phyloP scores from a whole-genome alignment of 495 filamentous ascomycete genomes.

The Penicillium bovifimosum region DNA sequence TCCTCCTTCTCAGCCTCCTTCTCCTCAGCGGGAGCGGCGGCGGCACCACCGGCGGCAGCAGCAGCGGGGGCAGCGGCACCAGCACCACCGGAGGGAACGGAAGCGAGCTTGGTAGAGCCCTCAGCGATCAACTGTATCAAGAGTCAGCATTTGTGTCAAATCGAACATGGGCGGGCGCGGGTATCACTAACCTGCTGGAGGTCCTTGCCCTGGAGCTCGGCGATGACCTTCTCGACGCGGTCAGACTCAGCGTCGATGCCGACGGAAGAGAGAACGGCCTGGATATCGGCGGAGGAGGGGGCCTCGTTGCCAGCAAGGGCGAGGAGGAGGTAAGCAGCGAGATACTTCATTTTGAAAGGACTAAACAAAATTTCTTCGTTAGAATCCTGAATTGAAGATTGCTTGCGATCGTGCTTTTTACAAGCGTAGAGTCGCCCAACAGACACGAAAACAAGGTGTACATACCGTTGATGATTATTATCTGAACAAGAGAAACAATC shows the following conservation, averaged over 20 bases:
- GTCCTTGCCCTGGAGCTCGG: conserved; percentile 96
- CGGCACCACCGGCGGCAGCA: conserved; percentile 62
- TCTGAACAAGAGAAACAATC: conserved; percentile 86
- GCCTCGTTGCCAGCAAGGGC: conserved; percentile 86
- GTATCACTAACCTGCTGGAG: conserved; percentile 71
- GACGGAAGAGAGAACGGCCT: conserved; percentile 85
- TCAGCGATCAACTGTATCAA: conserved; percentile 75
- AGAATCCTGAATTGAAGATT: conserved; percentile 11
- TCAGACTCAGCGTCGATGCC: conserved; percentile 92
- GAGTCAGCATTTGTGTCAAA: conserved; percentile 15
- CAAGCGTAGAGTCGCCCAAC: neutral
- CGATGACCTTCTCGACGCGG: conserved; percentile 76
- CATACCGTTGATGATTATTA: conserved; percentile 26
- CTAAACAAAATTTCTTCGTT: conserved; percentile 18
- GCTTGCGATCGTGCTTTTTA: neutral
- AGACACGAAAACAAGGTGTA: neutral
- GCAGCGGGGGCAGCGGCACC: conserved; percentile 60
- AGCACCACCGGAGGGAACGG: conserved; percentile 88
- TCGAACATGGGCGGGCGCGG: neutral
- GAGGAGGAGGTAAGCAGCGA: conserved; percentile 98
- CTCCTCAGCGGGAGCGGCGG: conserved; percentile 63
- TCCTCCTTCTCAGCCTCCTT: conserved; percentile 71
- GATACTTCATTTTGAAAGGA: conserved; percentile 92
- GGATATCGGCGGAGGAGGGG: conserved; percentile 83
- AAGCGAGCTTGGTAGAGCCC: conserved; percentile 90